phyloP scores from a whole-genome alignment of 106 monocot species.

The Dendrobium officinale region DNA sequence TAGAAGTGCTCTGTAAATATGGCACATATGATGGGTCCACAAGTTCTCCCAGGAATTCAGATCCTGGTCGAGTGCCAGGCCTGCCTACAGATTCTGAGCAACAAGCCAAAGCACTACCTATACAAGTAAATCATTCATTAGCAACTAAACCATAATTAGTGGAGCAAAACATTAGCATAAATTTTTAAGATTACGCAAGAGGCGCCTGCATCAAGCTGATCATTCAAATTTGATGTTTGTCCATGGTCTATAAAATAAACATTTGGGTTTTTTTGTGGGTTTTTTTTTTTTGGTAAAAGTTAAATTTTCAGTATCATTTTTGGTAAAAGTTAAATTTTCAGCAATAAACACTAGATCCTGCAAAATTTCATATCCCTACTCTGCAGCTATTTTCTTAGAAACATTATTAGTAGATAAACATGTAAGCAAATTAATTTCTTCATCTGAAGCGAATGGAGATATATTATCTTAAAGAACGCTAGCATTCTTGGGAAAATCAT shows the following conservation, averaged over 20 bases:
- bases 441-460: slow-evolving; percentile 19
- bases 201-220: slow-evolving; percentile 34
- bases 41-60: slow-evolving; percentile 23
- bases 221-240: slow-evolving; percentile 24
- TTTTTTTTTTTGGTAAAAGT: slow-evolving; percentile 3
- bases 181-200: too few species aligned
- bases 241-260: slow-evolving; percentile 12
- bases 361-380: slow-evolving; percentile 12
- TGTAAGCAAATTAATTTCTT: slow-evolving; percentile 16
- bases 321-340: slow-evolving; percentile 12
- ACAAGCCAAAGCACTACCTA: slow-evolving; percentile 19
- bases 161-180: too few species aligned
- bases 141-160: background rate
- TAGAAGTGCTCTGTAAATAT: slow-evolving; percentile 34
- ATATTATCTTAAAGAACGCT: slow-evolving; percentile 15
- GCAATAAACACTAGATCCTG: slow-evolving; percentile 18
- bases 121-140: slow-evolving; percentile 4
- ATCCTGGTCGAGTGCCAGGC: slow-evolving; percentile 20
- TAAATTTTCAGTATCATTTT: slow-evolving; percentile 5
- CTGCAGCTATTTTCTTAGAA: slow-evolving; percentile 8
- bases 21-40: slow-evolving; percentile 38
- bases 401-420: slow-evolving; percentile 7
- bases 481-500: slow-evolving; percentile 24
- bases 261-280: slow-evolving; percentile 3
- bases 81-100: slow-evolving; percentile 28